Percentiles rank a stretch among this genome's conserved stretches.
Conservation (phyloP, 768 basidiomycete species). For the Galerina marginata region DNA sequence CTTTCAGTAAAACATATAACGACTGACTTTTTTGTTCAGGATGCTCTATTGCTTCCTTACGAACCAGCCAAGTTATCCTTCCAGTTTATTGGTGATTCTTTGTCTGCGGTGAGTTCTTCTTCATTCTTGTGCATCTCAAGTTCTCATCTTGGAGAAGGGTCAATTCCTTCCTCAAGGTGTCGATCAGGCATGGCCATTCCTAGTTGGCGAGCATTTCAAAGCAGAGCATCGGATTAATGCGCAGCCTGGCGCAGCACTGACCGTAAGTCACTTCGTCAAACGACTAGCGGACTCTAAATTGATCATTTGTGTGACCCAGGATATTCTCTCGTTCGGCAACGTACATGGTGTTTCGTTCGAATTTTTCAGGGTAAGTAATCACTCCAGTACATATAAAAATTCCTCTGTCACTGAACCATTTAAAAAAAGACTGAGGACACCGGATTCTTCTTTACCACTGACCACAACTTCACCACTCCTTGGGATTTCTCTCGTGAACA, state of each 20-base stretch:
- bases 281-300: not conserved
- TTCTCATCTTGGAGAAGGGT: conserved; percentile 39
- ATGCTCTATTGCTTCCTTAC: conserved; percentile 51
- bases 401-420: not conserved
- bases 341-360: conserved; percentile 57
- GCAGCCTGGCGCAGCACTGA: conserved; percentile 59
- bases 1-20: not conserved
- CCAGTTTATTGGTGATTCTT: conserved; percentile 64
- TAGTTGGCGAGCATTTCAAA: conserved; percentile 54
- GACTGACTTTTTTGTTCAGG: conserved; percentile 32
- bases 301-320: conserved; percentile 31
- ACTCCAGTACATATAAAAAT: conserved; percentile 4
- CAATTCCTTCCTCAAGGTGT: conserved; percentile 59
- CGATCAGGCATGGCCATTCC: conserved; percentile 62
- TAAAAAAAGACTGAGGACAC: conserved; percentile 57
- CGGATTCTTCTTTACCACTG: conserved; percentile 54
- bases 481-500: conserved; percentile 58
- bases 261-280: conserved; percentile 29
- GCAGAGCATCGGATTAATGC: conserved; percentile 57
- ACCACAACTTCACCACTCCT: conserved; percentile 65
- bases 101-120: conserved; percentile 51
- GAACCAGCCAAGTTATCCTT: conserved; percentile 49
- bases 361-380: conserved; percentile 47
- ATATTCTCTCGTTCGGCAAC: conserved; percentile 57
- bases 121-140: not conserved